Conservation (phyloP, 352 stramenopile species). For the Phytopythium chamaehyphon region DNA sequence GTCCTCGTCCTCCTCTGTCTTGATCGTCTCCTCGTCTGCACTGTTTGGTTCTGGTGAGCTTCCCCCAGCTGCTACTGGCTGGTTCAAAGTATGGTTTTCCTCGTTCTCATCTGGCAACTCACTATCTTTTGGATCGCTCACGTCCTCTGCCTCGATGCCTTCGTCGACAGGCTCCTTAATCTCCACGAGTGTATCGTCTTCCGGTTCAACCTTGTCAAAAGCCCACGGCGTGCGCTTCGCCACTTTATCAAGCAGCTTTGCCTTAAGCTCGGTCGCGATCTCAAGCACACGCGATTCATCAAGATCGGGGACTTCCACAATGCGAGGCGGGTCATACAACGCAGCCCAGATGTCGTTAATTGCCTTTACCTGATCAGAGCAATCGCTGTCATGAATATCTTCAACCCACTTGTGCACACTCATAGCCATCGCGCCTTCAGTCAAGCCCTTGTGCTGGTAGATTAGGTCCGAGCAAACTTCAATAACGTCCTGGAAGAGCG, state of each 20-base stretch:
- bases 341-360: slow-evolving; percentile 75
- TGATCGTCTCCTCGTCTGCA: slow-evolving; percentile 2
- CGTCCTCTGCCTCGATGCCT: not conserved
- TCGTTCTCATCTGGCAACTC: slow-evolving; percentile 12
- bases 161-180: slow-evolving; percentile 14
- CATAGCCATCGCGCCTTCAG: slow-evolving; percentile 84
- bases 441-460: slow-evolving; percentile 65
- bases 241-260: slow-evolving; percentile 34
- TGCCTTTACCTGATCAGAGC: slow-evolving; percentile 55
- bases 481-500: slow-evolving; percentile 81
- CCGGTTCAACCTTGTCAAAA: slow-evolving; percentile 24
- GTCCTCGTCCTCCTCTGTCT: slow-evolving; percentile 9
- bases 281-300: slow-evolving; percentile 40
- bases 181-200: slow-evolving; percentile 14
- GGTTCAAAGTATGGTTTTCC: slow-evolving; percentile 2
- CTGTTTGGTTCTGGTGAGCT: slow-evolving; percentile 3
- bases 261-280: slow-evolving; percentile 38
- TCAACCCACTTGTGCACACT: slow-evolving; percentile 87
- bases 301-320: slow-evolving; percentile 69
- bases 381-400: slow-evolving; percentile 62
- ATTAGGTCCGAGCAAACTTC: slow-evolving; percentile 84
- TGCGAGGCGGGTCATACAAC: slow-evolving; percentile 53
- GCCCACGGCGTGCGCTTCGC: slow-evolving; percentile 66
- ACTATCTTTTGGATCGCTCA: not conserved
- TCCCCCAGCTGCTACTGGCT: too few species aligned